phyloP scores from a whole-genome alignment of 768 basidiomycete species.

The Tulasnella sp. region DNA sequence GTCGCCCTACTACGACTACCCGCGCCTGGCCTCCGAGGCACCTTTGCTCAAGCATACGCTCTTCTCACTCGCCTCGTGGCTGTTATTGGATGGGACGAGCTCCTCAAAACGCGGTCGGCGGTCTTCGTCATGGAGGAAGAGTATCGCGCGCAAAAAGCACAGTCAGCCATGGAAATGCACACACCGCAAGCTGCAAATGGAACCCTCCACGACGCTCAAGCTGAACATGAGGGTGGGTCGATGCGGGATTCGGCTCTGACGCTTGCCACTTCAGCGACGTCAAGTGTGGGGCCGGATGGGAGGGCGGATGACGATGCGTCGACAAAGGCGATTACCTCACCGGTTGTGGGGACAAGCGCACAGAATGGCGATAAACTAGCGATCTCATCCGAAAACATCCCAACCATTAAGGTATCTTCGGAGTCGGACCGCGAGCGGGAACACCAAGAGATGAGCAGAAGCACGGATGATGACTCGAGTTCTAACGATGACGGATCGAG shows the following conservation, averaged over 20 bases:
- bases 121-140: conserved; percentile 99
- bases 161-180: conserved; percentile 42
- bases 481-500: conserved; percentile 4
- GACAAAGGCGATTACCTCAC: conserved; percentile 41
- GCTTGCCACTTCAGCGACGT: conserved; percentile 19
- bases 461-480: conserved; percentile 25
- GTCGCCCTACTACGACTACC: conserved; percentile 89
- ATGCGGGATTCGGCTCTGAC: conserved; percentile 23
- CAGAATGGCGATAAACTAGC: conserved; percentile 1
- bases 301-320: conserved; percentile 60
- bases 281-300: conserved; percentile 11
- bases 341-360: conserved; percentile 25
- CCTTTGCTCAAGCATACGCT: conserved; percentile 89
- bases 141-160: conserved; percentile 91
- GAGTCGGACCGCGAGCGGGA: conserved; percentile 52
- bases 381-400: conserved; percentile 31
- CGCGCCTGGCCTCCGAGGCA: conserved; percentile 86
- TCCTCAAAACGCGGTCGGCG: conserved; percentile 82
- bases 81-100: conserved; percentile 97
- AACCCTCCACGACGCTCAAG: conserved; percentile 26
- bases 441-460: conserved; percentile 41
- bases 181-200: conserved; percentile 19
- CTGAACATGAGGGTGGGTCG: conserved; percentile 55
- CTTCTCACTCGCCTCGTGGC: conserved; percentile 85
- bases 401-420: conserved; percentile 69